These are phyloP conservation scores for Eucalyptus albens DNA, from an alignment of 345 rosid species.

Conservation along the genomic window DNA sequence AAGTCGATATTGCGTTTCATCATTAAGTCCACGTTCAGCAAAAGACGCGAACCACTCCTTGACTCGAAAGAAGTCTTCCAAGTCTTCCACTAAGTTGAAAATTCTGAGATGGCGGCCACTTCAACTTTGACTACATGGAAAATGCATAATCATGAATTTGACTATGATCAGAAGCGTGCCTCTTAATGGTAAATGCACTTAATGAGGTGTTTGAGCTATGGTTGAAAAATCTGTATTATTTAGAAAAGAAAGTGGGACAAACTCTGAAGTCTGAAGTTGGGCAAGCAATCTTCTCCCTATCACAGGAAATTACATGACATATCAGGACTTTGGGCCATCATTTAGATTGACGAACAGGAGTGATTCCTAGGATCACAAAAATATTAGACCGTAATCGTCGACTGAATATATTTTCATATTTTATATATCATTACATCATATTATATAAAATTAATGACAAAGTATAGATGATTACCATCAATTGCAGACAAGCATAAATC, in stretches of 20 bases:
- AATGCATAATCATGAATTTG: background rate
- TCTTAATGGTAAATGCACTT: no score
- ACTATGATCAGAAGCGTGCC: background rate
- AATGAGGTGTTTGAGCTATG: no score
- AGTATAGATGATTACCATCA: background rate
- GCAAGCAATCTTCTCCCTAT: background rate
- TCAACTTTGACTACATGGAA: background rate
- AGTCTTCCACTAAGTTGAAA: background rate
- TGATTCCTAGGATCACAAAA: background rate
- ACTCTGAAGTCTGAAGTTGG: background rate
- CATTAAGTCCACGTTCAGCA: background rate
- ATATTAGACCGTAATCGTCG: background rate
- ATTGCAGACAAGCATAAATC: background rate
- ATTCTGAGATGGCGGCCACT: background rate
- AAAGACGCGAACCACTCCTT: background rate
- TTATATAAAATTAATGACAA: no score
- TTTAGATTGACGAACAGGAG: no score
- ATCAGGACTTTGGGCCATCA: background rate
- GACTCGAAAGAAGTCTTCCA: background rate
- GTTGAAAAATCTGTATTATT: background rate
- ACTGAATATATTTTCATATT: background rate
- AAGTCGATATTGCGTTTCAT: background rate
- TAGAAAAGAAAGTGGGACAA: background rate
- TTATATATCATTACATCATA: no score
- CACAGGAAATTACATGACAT: background rate